These are phyloP conservation scores for Coniosporium tulheliwenetii DNA, from an alignment of 2,329 filamentous ascomycete species.

Conservation along the genomic window DNA sequence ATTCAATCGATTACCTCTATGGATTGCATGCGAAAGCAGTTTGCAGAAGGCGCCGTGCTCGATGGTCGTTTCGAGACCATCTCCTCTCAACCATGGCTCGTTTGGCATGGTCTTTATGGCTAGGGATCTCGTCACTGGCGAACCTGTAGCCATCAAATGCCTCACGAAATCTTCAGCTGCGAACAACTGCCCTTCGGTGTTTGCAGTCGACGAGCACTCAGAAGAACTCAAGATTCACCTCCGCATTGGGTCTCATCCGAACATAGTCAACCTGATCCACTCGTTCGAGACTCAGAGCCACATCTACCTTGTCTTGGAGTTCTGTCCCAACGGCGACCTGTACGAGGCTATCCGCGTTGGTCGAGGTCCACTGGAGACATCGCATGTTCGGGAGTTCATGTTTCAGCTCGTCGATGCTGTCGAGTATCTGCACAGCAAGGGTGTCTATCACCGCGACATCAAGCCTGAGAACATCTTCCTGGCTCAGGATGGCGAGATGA, in stretches of 20 bases:
- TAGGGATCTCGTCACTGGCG: conserved; percentile 57
- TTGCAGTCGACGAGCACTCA: conserved; percentile 67
- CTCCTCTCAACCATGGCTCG: conserved; percentile 93
- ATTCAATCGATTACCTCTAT: conserved; percentile 26
- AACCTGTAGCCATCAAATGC: conserved; percentile 90
- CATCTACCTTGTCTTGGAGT: conserved; percentile 85
- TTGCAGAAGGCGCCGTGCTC: conserved; percentile 64
- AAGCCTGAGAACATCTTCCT: conserved; percentile 99
- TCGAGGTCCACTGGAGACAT: conserved; percentile 80
- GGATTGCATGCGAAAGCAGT: conserved; percentile 78
- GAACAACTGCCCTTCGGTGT: conserved; percentile 42
- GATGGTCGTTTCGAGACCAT: conserved; percentile 83
- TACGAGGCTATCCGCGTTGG: conserved; percentile 92
- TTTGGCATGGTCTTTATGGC: conserved; percentile 98
- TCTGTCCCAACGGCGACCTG: conserved; percentile 85
- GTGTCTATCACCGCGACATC: conserved; percentile 93
- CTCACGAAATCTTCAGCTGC: conserved; percentile 65
- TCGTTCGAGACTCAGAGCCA: conserved; percentile 88
- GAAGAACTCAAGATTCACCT: conserved; percentile 70
- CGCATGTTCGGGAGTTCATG: conserved; percentile 97
- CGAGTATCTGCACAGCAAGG: conserved; percentile 77
- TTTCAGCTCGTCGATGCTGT: conserved; percentile 81
- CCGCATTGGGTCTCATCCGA: conserved; percentile 62
- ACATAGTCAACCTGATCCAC: conserved; percentile 85
- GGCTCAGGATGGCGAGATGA: conserved; percentile 72